phyloP scores from a whole-genome alignment of 192 early-diverging fungal species.

The Powellomyces hirtus region DNA sequence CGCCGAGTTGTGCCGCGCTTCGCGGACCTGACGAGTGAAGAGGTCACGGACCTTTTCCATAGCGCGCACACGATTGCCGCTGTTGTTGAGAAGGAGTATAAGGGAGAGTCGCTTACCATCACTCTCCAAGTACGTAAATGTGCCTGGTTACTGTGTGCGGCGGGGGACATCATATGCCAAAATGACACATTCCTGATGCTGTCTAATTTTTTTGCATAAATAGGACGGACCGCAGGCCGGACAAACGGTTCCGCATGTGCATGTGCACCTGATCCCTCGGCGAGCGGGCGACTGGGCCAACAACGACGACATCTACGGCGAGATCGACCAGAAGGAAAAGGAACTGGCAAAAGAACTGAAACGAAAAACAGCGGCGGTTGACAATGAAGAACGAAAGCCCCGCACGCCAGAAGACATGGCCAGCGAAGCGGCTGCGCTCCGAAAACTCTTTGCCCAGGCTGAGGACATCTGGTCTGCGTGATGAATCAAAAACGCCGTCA shows the following conservation, averaged over 20 bases:
- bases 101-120: constrained; percentile 71
- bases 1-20: constrained; percentile 69
- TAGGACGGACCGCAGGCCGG: constrained; percentile 71
- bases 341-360: constrained; percentile 28
- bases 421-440: constrained; percentile 54
- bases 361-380: constrained; percentile 8
- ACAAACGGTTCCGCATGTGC: constrained; percentile 86
- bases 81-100: constrained; percentile 71
- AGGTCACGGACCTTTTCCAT: constrained; percentile 79
- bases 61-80: constrained; percentile 74
- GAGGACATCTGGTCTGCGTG: constrained; percentile 42
- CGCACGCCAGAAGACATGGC: constrained; percentile 81
- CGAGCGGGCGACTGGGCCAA: constrained; percentile 71
- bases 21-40: constrained; percentile 72
- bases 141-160: not conserved
- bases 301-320: constrained; percentile 88
- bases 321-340: constrained; percentile 59
- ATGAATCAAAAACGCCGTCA: no score
- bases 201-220: constrained; percentile 16
- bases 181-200: not conserved
- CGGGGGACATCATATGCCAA: not conserved
- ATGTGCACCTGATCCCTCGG: constrained; percentile 90
- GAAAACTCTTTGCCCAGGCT: constrained; percentile 36
- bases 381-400: constrained; percentile 64
- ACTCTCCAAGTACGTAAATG: constrained; percentile 63